Conservation (phyloP, 169 alveolate genomes). For the Eimeria acervulina region DNA sequence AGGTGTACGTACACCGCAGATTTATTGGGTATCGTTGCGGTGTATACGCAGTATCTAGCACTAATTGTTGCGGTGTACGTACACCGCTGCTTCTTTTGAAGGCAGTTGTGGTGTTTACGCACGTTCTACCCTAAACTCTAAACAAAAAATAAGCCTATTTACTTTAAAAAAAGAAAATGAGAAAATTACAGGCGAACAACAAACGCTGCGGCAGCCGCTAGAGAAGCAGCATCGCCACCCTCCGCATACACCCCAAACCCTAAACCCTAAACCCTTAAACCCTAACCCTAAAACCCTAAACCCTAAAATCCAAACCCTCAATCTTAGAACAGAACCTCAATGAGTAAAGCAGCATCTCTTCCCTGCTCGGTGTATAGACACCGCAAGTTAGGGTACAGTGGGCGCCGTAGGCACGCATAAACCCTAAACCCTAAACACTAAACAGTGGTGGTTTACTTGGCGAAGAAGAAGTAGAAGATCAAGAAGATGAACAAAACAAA, state of each 20-base stretch:
- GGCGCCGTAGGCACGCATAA: neutral
- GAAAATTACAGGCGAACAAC: neutral
- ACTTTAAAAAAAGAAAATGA: neutral
- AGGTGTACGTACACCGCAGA: neutral
- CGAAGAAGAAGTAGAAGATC: conserved; percentile 75
- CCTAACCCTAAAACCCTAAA: neutral
- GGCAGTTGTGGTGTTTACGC: no score
- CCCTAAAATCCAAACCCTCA: neutral
- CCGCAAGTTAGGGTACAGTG: neutral
- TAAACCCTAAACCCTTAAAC: neutral
- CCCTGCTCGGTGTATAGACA: neutral
- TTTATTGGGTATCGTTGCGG: no score
- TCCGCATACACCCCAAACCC: neutral
- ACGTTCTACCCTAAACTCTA: no score
- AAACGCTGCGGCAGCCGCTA: neutral
- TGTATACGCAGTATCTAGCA: no score
- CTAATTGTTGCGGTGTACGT: no score
- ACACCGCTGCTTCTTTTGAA: neutral
- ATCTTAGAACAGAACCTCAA: neutral
- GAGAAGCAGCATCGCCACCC: no score
- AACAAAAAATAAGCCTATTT: no score
- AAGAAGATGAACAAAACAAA: conserved; percentile 71
- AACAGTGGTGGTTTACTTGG: conserved; percentile 8
- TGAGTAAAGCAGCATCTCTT: neutral
- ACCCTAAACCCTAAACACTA: conserved; percentile 38